phyloP scores from a whole-genome alignment of 306 rosid genomes.

The Vigna radiata region DNA sequence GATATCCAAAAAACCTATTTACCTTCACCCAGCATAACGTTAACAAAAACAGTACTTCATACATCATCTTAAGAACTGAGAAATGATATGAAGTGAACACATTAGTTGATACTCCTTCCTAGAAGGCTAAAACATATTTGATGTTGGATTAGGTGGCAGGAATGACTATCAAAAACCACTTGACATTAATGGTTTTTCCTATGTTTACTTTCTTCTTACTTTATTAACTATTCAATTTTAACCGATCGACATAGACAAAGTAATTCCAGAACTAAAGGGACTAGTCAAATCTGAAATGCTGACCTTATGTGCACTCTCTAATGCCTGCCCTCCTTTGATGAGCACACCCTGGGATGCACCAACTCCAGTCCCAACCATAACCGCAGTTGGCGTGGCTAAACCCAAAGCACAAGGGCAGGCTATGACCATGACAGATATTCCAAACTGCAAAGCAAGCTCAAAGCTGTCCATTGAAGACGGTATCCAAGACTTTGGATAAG shows the following conservation, averaged over 20 bases:
- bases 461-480: slow-evolving; percentile 87
- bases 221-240: background rate
- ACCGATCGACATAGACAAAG: background rate
- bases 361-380: slow-evolving; percentile 96
- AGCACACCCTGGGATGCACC: slow-evolving; percentile 94
- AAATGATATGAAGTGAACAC: background rate
- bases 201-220: slow-evolving; percentile 12
- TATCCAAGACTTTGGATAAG: slow-evolving; percentile 80
- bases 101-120: slow-evolving; percentile 11
- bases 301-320: slow-evolving; percentile 91
- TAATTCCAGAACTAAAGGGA: slow-evolving; percentile 20
- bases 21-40: slow-evolving; percentile 21
- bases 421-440: slow-evolving; percentile 93
- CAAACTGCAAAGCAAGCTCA: slow-evolving; percentile 94
- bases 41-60: background rate
- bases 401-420: slow-evolving; percentile 99
- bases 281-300: slow-evolving; percentile 30
- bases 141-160: background rate
- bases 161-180: background rate
- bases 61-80: background rate
- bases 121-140: slow-evolving; percentile 21
- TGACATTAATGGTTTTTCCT: background rate
- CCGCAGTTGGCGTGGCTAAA: slow-evolving; percentile 92
- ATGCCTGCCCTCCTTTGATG: slow-evolving; percentile 93
- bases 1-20: slow-evolving; percentile 17